These are phyloP conservation scores for Fusarium lyarnte DNA, from an alignment of 2,329 filamentous ascomycete species.

Conservation along the genomic window DNA sequence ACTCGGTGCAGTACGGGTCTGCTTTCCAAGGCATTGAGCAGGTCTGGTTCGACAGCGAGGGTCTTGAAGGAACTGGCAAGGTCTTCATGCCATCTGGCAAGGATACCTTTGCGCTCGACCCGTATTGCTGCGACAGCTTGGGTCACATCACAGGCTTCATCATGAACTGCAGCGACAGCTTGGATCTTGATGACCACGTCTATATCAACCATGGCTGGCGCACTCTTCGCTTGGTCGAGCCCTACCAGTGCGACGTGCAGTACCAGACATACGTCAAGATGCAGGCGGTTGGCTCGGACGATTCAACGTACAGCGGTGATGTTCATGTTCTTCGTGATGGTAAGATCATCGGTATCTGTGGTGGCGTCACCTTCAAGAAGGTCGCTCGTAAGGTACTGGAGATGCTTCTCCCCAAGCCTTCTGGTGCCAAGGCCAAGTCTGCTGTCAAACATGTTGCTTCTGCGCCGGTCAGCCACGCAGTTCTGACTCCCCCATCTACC, in stretches of 20 bases:
- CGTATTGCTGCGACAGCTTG: conserved; percentile 68
- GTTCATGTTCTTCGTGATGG: not conserved
- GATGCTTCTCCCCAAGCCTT: not conserved
- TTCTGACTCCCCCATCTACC: not conserved
- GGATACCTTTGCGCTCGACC: conserved; percentile 61
- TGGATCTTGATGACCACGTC: conserved; percentile 62
- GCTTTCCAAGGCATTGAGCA: conserved; percentile 68
- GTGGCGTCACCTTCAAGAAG: not conserved
- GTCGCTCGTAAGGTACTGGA: not conserved
- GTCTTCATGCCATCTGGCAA: conserved; percentile 61
- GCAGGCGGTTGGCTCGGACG: conserved; percentile 56
- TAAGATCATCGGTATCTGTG: not conserved
- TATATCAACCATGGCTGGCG: conserved; percentile 71
- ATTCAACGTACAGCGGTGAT: not conserved
- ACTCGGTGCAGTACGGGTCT: conserved; percentile 65
- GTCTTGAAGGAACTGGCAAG: conserved; percentile 49
- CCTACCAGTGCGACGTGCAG: conserved; percentile 47
- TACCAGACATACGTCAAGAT: conserved; percentile 68
- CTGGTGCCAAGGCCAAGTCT: fast-evolving
- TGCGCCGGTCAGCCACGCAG: fast-evolving
- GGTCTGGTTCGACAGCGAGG: conserved; percentile 57
- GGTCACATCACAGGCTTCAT: conserved; percentile 70
- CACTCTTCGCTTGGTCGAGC: conserved; percentile 56
- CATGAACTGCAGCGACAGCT: conserved; percentile 63
- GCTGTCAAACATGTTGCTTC: not conserved